These are phyloP conservation scores for Rosa multiflora DNA, from an alignment of 306 rosid species.

Conservation along the genomic window DNA sequence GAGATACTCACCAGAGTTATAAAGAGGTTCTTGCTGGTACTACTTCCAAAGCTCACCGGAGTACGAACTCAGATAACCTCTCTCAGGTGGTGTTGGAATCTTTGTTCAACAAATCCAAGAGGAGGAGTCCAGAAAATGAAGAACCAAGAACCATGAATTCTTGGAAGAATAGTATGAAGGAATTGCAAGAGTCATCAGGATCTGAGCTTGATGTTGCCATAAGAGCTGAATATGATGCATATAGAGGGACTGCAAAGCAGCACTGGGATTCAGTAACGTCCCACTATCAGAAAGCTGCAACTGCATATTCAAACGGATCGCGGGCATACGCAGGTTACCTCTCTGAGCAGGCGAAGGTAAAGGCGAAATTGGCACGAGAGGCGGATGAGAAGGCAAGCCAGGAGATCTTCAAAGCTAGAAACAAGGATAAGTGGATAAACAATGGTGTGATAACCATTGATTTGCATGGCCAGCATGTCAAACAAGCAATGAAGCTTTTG, in stretches of 20 bases:
- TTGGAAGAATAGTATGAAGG: slow-evolving; percentile 70
- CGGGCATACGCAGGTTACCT: slow-evolving; percentile 69
- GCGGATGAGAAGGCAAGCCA: slow-evolving; percentile 87
- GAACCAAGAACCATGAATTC: slow-evolving; percentile 52
- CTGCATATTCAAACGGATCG: slow-evolving; percentile 58
- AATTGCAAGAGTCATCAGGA: slow-evolving; percentile 60
- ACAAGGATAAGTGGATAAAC: slow-evolving; percentile 59
- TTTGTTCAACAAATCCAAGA: no score
- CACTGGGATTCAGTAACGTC: slow-evolving; percentile 73
- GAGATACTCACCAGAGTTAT: slow-evolving; percentile 61
- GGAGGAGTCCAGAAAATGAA: slow-evolving; percentile 39
- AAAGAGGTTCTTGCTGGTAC: slow-evolving; percentile 50
- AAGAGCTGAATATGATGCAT: slow-evolving; percentile 61
- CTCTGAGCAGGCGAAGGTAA: slow-evolving; percentile 80
- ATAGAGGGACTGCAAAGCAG: slow-evolving; percentile 62
- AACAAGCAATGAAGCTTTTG: slow-evolving; percentile 74
- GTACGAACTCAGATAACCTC: slow-evolving; percentile 47
- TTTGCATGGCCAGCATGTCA: slow-evolving; percentile 92
- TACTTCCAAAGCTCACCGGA: slow-evolving; percentile 38
- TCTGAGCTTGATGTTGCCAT: slow-evolving; percentile 54
- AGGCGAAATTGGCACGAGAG: slow-evolving; percentile 62
- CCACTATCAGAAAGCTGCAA: slow-evolving; percentile 67
- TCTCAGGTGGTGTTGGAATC: slow-evolving; percentile 86
- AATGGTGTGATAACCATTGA: slow-evolving; percentile 82
- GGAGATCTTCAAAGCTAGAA: slow-evolving; percentile 72